Evolutionary conservation across 805 yeast genomes (phyloP).

Genomic region (Candida vartiovaarae): DNA sequence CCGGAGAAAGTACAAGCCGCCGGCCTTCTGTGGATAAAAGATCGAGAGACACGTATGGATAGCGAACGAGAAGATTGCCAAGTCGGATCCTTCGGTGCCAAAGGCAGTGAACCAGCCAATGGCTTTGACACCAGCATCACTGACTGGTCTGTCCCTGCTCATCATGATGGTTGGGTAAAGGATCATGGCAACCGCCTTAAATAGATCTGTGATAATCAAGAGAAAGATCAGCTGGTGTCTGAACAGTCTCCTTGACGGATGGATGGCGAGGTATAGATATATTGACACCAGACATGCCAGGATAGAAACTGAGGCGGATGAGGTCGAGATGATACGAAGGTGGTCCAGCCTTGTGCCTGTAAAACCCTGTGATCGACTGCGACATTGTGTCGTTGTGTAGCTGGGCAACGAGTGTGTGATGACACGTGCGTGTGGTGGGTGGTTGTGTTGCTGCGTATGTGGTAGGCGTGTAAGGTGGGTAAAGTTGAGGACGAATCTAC

Average conservation of each 20-base stretch:
- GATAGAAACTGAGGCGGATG: conserved; percentile 43
- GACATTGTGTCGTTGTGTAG: too few relatives aligned
- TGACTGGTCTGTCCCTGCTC: conserved; percentile 35
- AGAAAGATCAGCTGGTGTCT: conserved; percentile 65
- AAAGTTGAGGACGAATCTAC: too few relatives aligned
- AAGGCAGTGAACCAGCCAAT: conserved; percentile 74
- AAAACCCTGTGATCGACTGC: neutral
- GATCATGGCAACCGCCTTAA: conserved; percentile 63
- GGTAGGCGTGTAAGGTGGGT: too few relatives aligned
- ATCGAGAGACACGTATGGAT: conserved; percentile 72
- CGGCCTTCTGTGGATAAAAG: conserved; percentile 55
- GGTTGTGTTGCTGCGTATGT: too few relatives aligned
- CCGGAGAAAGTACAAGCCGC: conserved; percentile 63
- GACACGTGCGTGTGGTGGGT: too few relatives aligned
- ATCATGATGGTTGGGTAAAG: conserved; percentile 52
- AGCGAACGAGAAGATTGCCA: conserved; percentile 77
- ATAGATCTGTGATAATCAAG: conserved; percentile 62
- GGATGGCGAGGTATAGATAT: conserved; percentile 55
- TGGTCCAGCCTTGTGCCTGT: neutral
- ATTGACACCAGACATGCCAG: conserved; percentile 51
- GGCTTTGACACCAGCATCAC: conserved; percentile 12
- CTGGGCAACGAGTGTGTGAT: too few relatives aligned
- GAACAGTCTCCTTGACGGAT: conserved; percentile 54
- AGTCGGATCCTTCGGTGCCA: conserved; percentile 79
- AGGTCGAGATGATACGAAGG: conserved; percentile 33